A percentile compares a stretch with the other conserved stretches of the same genome.
These are phyloP conservation scores for Mucuna pruriens DNA, from an alignment of 306 rosid species.

Conservation along the genomic window DNA sequence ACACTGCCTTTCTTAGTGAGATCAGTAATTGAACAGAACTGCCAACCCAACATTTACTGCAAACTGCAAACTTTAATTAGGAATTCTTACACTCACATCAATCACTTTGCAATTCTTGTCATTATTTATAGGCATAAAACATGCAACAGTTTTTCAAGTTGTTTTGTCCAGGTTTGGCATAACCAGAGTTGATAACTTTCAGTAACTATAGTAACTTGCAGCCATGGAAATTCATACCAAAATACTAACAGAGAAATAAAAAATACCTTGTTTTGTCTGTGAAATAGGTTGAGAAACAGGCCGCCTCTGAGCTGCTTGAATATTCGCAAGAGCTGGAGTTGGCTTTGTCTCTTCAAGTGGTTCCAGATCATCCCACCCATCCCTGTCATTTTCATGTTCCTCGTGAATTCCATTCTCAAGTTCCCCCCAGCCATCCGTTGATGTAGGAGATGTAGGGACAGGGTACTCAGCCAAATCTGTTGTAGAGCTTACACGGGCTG, in stretches of 20 bases:
- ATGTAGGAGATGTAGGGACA: conserved; percentile 79
- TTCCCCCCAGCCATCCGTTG: conserved; percentile 99
- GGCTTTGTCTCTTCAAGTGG: conserved; percentile 86
- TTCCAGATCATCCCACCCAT: conserved; percentile 95
- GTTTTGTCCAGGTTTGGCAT: neutral
- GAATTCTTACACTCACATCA: conserved; percentile 15
- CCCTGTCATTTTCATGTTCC: conserved; percentile 77
- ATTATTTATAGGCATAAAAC: neutral
- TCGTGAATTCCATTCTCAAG: conserved; percentile 86
- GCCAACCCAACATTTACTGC: neutral
- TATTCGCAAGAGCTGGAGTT: conserved; percentile 76
- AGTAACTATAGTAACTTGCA: conserved; percentile 6
- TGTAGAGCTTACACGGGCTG: conserved; percentile 59
- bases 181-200: conserved; percentile 5
- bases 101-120: conserved; percentile 7
- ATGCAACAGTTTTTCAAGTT: neutral
- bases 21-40: neutral
- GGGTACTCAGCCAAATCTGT: conserved; percentile 75
- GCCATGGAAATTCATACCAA: conserved; percentile 8
- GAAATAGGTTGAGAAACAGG: conserved; percentile 74
- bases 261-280: conserved; percentile 76
- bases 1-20: conserved; percentile 13
- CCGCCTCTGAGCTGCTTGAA: conserved; percentile 97
- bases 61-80: conserved; percentile 16
- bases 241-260: conserved; percentile 30